Evolutionary conservation across 2,329 filamentous ascomycete genomes (phyloP).

Genomic region (Hypocrella siamensis): DNA sequence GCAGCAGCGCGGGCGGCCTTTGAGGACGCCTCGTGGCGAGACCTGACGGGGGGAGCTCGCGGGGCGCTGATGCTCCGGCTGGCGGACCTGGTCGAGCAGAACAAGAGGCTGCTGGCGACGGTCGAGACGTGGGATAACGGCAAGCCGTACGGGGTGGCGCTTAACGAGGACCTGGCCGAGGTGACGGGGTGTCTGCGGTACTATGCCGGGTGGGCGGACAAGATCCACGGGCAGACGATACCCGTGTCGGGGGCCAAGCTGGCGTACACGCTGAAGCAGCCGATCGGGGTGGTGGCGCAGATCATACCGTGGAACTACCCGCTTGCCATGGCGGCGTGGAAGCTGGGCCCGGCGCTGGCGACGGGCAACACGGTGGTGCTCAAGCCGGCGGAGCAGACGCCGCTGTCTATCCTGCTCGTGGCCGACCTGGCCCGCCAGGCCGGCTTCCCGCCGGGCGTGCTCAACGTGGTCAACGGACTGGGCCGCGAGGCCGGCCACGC

Average conservation of each 20-base stretch:
- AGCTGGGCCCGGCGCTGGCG: conserved; percentile 55
- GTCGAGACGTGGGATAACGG: conserved; percentile 75
- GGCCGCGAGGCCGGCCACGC: conserved; percentile 54
- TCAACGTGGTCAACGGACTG: conserved; percentile 61
- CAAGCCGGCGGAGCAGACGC: conserved; percentile 54
- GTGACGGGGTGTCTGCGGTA: conserved; percentile 41
- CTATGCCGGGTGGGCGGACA: conserved; percentile 67
- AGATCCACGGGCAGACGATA: conserved; percentile 63
- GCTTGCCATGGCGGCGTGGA: conserved; percentile 38
- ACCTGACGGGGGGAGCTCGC: conserved; percentile 48
- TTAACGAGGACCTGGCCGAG: conserved; percentile 47
- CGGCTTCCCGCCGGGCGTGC: conserved; percentile 62
- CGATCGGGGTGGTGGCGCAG: conserved; percentile 58
- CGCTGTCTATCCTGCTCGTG: conserved; percentile 48
- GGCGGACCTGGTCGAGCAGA: conserved; percentile 51
- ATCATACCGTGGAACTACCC: conserved; percentile 70
- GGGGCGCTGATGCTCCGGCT: conserved; percentile 57
- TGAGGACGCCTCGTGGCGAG: conserved; percentile 51
- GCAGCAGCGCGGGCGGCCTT: conserved; percentile 48
- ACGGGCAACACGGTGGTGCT: conserved; percentile 48
- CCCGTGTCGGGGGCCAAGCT: conserved; percentile 53
- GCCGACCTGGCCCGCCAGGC: conserved; percentile 54
- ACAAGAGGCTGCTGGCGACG: conserved; percentile 33
- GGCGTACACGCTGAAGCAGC: conserved; percentile 60
- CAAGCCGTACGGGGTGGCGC: conserved; percentile 45